phyloP scores from a whole-genome alignment of 306 rosid species.

The Phaseolus lunatus region DNA sequence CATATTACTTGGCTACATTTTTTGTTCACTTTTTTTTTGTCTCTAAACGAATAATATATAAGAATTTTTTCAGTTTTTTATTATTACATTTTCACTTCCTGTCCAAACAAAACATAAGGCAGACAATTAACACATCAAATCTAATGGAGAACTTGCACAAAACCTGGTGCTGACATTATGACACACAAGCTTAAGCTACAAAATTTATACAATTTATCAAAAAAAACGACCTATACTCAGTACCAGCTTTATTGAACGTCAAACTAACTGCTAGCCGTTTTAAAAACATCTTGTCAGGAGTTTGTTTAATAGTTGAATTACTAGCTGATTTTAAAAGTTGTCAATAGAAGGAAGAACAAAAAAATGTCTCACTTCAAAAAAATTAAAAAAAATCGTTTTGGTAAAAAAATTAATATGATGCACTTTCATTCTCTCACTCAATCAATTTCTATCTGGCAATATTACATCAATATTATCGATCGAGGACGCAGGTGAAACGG shows the following conservation, averaged over 20 bases:
- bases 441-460: background rate
- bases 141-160: background rate
- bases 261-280: background rate
- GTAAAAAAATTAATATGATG: background rate
- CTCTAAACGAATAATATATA: background rate
- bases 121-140: constrained; percentile 14
- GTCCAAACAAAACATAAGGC: background rate
- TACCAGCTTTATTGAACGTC: background rate
- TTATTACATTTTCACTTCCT: background rate
- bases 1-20: background rate
- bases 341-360: background rate
- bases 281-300: background rate
- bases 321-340: background rate
- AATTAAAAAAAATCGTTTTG: background rate
- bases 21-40: background rate
- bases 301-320: background rate
- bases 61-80: too few relatives aligned
- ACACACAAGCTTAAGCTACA: background rate
- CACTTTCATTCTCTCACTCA: background rate
- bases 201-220: too few relatives aligned
- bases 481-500: constrained; percentile 2
- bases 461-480: constrained; percentile 25
- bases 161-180: background rate
- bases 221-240: background rate
- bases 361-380: background rate